Evolutionary conservation across 2,329 filamentous ascomycete genomes (phyloP).

Genomic region (Tolypocladium album): DNA sequence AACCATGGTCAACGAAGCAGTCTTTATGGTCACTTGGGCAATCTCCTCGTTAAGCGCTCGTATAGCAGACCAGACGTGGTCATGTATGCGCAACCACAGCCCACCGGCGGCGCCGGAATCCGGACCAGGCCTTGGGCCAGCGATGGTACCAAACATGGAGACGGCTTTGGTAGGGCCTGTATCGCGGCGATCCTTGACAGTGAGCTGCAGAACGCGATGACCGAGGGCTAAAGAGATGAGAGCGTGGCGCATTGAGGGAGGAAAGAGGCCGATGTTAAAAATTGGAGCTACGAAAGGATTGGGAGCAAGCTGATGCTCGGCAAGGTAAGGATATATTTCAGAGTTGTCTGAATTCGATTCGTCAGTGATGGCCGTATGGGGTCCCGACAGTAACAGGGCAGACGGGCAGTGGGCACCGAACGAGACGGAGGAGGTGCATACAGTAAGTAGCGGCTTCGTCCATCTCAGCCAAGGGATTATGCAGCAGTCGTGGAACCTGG

Average conservation of each 20-base stretch:
- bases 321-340: background rate
- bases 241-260: background rate
- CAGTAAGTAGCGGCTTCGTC: background rate
- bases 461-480: background rate
- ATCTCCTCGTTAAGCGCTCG: background rate
- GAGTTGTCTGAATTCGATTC: background rate
- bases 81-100: background rate
- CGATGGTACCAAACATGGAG: background rate
- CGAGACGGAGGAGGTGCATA: background rate
- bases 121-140: background rate
- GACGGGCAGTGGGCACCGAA: background rate
- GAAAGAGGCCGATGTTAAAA: background rate
- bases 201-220: background rate
- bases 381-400: background rate
- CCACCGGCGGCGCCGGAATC: background rate
- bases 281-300: background rate
- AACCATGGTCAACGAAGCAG: background rate
- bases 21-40: background rate
- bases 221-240: constrained; percentile 1
- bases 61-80: background rate
- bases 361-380: background rate
- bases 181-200: background rate
- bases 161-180: background rate
- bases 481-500: background rate
- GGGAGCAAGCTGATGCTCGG: background rate